A percentile compares a stretch with the other conserved stretches of the same genome.
These are phyloP conservation scores for Lodderomyces metapsilosis DNA, from an alignment of 1,139 yeast species.

Conservation along the genomic window DNA sequence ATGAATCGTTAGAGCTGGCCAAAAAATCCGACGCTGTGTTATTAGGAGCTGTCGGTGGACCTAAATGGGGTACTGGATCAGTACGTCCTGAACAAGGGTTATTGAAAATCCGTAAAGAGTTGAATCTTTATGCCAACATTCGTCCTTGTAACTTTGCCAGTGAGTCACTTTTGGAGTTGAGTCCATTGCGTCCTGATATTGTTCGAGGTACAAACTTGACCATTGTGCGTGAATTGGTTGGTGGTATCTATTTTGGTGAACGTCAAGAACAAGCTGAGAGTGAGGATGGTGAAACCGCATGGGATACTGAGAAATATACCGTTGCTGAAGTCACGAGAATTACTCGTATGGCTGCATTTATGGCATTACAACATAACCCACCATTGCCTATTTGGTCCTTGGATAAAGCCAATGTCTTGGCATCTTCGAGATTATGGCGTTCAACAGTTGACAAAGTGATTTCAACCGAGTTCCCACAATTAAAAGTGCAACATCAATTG, in stretches of 20 bases:
- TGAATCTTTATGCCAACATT: slow-evolving; percentile 89
- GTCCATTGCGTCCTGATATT: slow-evolving; percentile 81
- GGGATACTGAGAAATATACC: slow-evolving; percentile 91
- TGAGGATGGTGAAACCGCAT: slow-evolving; percentile 62
- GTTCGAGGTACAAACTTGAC: slow-evolving; percentile 88
- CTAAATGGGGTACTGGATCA: slow-evolving; percentile 94
- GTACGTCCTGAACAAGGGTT: slow-evolving; percentile 98
- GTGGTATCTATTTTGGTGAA: slow-evolving; percentile 97
- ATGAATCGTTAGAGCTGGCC: slow-evolving; percentile 79
- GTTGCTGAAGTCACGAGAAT: slow-evolving; percentile 91
- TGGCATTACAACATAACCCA: slow-evolving; percentile 90
- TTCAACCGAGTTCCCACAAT: slow-evolving; percentile 82
- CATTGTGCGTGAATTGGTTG: slow-evolving; percentile 94
- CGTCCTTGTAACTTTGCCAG: slow-evolving; percentile 96
- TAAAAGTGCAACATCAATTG: slow-evolving; percentile 85
- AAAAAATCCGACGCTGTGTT: slow-evolving; percentile 89
- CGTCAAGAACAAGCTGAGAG: slow-evolving; percentile 87
- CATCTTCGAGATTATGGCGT: slow-evolving; percentile 96
- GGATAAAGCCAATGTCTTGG: slow-evolving; percentile 96
- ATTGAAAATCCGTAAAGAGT: slow-evolving; percentile 88
- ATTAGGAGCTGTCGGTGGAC: slow-evolving; percentile 98
- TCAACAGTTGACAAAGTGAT: slow-evolving; percentile 85
- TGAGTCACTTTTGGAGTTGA: slow-evolving; percentile 76
- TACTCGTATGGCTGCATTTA: slow-evolving; percentile 96
- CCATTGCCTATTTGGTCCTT: slow-evolving; percentile 94